Percentiles rank a stretch among this genome's conserved stretches.
Evolutionary conservation across 2,329 filamentous ascomycete genomes (phyloP).

Genomic region (Fusarium zealandicum): DNA sequence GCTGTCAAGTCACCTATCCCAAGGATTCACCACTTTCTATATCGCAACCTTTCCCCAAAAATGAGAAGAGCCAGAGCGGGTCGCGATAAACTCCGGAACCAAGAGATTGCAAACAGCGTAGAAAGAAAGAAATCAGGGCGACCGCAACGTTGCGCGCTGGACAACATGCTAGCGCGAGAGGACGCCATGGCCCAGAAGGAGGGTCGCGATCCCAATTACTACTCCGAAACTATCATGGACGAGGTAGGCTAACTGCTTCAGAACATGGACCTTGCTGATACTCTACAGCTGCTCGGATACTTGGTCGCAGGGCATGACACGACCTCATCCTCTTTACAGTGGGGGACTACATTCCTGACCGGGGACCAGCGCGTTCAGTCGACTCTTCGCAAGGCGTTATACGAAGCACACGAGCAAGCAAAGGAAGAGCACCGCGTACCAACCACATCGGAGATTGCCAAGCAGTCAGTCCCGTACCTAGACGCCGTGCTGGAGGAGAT

Average conservation of each 20-base stretch:
- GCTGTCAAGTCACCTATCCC: constrained; percentile 15
- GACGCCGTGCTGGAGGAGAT: constrained; percentile 50
- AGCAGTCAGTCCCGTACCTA: constrained; percentile 44
- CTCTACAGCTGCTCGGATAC: constrained; percentile 32
- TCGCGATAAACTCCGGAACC: constrained; percentile 10
- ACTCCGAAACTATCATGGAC: constrained; percentile 43
- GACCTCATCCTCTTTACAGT: constrained; percentile 32
- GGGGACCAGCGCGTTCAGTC: constrained; percentile 37
- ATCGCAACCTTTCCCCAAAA: constrained; percentile 8
- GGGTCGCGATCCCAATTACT: constrained; percentile 40
- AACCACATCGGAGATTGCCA: constrained; percentile 40
- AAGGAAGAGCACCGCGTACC: constrained; percentile 30
- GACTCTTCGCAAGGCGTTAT: constrained; percentile 38
- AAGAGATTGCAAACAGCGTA: constrained; percentile 25
- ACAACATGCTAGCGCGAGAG: constrained; percentile 45
- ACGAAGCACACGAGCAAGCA: constrained; percentile 30
- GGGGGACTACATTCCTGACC: constrained; percentile 37
- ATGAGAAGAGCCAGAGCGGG: constrained; percentile 18
- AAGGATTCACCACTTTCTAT: constrained; percentile 14
- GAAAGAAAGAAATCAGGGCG: constrained; percentile 2
- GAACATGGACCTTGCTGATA: neutral
- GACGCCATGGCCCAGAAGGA: constrained; percentile 42
- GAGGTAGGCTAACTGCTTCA: constrained; percentile 34
- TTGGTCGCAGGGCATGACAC: constrained; percentile 41
- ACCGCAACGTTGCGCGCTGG: constrained; percentile 33